Evolutionary conservation across 116 monocot genomes (phyloP).

Genomic region (Trichopus zeylanicus): DNA sequence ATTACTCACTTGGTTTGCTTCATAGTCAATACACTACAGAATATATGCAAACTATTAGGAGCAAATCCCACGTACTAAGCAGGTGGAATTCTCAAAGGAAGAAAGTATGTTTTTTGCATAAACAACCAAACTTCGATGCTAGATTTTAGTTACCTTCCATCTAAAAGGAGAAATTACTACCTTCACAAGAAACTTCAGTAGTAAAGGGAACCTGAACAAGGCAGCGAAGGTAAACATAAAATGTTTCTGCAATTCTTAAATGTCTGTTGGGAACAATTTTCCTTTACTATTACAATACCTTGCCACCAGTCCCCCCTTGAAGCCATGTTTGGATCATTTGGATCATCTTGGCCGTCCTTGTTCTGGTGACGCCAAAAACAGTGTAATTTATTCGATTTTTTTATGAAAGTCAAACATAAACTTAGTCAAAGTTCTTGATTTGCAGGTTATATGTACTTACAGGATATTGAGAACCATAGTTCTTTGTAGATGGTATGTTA

Average conservation of each 20-base stretch:
- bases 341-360: slow-evolving; percentile 9
- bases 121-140: not conserved
- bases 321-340: slow-evolving; percentile 4
- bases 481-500: slow-evolving; percentile 7
- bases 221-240: not conserved
- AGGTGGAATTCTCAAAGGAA: too few species aligned
- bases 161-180: not conserved
- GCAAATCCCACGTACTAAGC: too few species aligned
- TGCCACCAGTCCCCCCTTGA: slow-evolving; percentile 18
- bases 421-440: too few species aligned
- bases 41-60: too few species aligned
- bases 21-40: too few species aligned
- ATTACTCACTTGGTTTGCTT: too few species aligned
- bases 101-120: too few species aligned
- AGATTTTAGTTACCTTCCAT: not conserved
- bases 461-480: slow-evolving; percentile 1
- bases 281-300: slow-evolving; percentile 4
- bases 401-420: too few species aligned
- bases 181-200: not conserved
- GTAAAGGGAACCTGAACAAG: slow-evolving; percentile 8
- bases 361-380: slow-evolving; percentile 4
- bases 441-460: slow-evolving; percentile 8
- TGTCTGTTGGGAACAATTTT: not conserved
- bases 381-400: not conserved
- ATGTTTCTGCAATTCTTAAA: not conserved